These are phyloP conservation scores for Allium sativum DNA, from an alignment of 106 monocot genomes.

Conservation along the genomic window DNA sequence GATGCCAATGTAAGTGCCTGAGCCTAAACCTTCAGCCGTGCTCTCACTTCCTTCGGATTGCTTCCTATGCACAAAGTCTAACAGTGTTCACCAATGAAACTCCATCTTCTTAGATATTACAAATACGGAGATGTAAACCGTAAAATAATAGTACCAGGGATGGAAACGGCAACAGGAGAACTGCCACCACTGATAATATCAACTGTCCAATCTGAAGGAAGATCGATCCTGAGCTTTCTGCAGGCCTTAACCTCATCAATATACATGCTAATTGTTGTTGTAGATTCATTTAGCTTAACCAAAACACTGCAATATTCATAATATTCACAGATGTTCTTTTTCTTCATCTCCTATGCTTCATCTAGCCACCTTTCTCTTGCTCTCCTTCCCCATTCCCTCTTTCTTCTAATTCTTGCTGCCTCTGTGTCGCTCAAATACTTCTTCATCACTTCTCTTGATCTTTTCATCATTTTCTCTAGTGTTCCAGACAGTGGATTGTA, in stretches of 20 bases:
- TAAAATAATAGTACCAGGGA: no score
- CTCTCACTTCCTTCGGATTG: constrained; percentile 8
- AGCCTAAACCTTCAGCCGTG: constrained; percentile 3
- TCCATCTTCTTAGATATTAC: no score
- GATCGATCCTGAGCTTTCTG: constrained; percentile 22
- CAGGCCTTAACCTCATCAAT: constrained; percentile 30
- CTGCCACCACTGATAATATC: constrained; percentile 4
- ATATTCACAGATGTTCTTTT: background rate
- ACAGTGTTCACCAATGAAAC: no score
- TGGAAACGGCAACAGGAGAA: constrained; percentile 7
- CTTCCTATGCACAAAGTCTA: no score
- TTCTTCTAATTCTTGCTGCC: background rate
- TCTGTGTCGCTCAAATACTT: background rate
- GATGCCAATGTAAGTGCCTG: no score
- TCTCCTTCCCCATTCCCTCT: background rate
- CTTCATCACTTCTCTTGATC: background rate
- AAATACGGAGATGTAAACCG: no score
- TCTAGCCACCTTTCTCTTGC: background rate
- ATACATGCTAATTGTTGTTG: constrained; percentile 18
- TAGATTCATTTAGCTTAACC: constrained; percentile 6
- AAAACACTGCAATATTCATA: constrained; percentile 4
- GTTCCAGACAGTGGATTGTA: background rate
- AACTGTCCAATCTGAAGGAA: constrained; percentile 26
- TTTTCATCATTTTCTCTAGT: background rate
- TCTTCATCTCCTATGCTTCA: background rate